Base-by-base conservation (phyloP, 1,284 basidiomycete genomes). In the Ceratobasidium sp. region DNA sequence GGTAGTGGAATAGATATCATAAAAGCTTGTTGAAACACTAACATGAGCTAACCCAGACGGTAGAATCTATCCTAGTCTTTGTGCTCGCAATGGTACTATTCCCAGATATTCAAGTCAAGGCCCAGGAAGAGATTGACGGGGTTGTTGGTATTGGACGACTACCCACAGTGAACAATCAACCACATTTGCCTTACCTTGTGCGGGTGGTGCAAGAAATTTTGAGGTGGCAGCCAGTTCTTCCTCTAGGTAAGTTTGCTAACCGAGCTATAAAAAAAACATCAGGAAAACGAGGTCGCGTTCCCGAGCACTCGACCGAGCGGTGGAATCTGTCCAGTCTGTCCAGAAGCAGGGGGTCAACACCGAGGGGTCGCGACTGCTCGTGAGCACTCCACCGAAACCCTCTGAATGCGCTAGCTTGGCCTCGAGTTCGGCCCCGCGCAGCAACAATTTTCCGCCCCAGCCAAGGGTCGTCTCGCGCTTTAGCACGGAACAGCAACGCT, bases 51-150 rank as follows among this genome's bases (percentile, higher is more conserved):
- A 14, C 34, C 16, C 16, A 69, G 65, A 46, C 53, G 1, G 28
- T 53, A 3, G 55, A 69, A 26, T 45, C 36, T 6, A 61, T 73
- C 12, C 32, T 73, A 14, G 45, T 34, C 21, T 67, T 73, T 21
- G 53, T 67, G 23, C 32, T 55, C 18, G 72, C 61, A n/a, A 65
- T 64, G 43, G 23, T 67, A 18, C 16, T 71, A 41, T 71, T 69
- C 53, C 74, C 74, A 2, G 62, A 70, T 9, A 64, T 70, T 23
- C 74, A 74, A 36, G 34, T 16, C 26, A 74, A 70, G n/a, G n/a
- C n/a, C n/a, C n/a, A n/a, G n/a, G n/a, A n/a, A n/a, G n/a, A n/a
- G n/a, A n/a, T n/a, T n/a, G 74, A 75, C 60, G 36, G 53, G 21
- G 65, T 72, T 6, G 53, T 75, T n/a, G 74, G 73, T 14, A 14